Percentiles rank a stretch among this genome's conserved stretches.
phyloP scores from a whole-genome alignment of 352 stramenopile species.

The Globisporangium rhizosaccharum region DNA sequence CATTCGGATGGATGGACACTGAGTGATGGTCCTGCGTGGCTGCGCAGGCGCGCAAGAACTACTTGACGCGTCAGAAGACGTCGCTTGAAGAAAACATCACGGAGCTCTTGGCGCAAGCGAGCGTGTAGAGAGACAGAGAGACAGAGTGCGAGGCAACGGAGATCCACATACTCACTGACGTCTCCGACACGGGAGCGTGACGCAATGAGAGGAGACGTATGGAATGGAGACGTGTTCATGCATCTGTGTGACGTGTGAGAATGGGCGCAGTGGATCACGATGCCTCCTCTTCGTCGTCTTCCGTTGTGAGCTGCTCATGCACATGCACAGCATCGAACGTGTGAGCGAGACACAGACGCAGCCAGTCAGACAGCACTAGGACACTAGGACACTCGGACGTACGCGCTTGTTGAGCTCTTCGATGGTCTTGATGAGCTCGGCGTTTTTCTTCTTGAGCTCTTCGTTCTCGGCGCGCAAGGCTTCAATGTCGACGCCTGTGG shows the following conservation, averaged over 20 bases:
- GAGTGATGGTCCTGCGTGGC: not conserved
- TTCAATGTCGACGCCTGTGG: conserved; percentile 89
- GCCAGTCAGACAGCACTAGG: not conserved
- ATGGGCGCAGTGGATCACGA: conserved; percentile 21
- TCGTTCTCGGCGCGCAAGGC: conserved; percentile 86
- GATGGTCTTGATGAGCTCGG: conserved; percentile 86
- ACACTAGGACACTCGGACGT: conserved; percentile 11
- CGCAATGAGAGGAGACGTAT: too few relatives aligned
- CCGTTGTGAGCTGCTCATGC: conserved; percentile 40
- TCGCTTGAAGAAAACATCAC: conserved; percentile 82
- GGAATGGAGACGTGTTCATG: too few relatives aligned
- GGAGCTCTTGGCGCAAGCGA: conserved; percentile 73
- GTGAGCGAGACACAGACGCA: not conserved
- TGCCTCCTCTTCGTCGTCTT: conserved; percentile 61
- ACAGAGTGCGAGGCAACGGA: too few relatives aligned
- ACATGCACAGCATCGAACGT: conserved; percentile 1
- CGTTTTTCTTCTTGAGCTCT: conserved; percentile 90
- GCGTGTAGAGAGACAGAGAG: conserved; percentile 18
- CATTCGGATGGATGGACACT: too few relatives aligned
- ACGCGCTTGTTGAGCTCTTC: conserved; percentile 89
- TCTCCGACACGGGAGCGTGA: too few relatives aligned
- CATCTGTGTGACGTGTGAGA: conserved; percentile 3
- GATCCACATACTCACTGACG: too few relatives aligned
- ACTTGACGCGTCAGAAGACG: conserved; percentile 71
- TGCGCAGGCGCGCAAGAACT: conserved; percentile 76